Conservation (phyloP, 1,139 yeast genomes). For the Protomyces gravidus region DNA sequence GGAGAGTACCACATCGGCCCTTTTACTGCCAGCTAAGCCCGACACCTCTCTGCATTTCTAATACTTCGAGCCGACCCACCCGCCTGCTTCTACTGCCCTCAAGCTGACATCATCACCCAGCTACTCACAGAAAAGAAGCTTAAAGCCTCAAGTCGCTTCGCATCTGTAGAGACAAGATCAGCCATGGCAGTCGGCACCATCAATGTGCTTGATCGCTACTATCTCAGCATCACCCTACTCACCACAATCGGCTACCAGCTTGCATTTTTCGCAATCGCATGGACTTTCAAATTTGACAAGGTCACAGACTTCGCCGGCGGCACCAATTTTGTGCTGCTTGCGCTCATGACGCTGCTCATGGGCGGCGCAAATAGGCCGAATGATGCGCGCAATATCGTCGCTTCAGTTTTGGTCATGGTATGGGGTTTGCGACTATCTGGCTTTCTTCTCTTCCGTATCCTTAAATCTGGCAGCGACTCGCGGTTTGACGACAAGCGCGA, state of each 20-base stretch:
- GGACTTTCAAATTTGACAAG: constrained; percentile 27
- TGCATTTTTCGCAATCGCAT: constrained; percentile 24
- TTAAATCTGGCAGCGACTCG: constrained; percentile 22
- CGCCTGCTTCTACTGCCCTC: no score
- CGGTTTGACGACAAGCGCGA: constrained; percentile 26
- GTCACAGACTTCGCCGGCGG: constrained; percentile 28
- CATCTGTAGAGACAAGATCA: no score
- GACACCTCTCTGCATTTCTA: no score
- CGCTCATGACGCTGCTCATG: constrained; percentile 22
- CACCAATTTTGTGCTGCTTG: constrained; percentile 21
- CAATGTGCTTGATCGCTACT: constrained; percentile 22
- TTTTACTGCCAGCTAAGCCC: no score
- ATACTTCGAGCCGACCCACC: no score
- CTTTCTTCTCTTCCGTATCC: constrained; percentile 21
- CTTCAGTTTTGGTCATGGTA: constrained; percentile 23
- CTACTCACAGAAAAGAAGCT: no score
- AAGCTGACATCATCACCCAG: no score
- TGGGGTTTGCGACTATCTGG: constrained; percentile 26
- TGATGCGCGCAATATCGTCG: constrained; percentile 25
- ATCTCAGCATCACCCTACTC: constrained; percentile 19
- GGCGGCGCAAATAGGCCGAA: constrained; percentile 18
- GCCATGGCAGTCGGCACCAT: constrained; percentile 1
- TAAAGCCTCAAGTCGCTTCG: no score
- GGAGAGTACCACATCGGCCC: no score
- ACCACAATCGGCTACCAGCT: constrained; percentile 25